A percentile compares a stretch with the other conserved stretches of the same genome.
phyloP scores from a whole-genome alignment of 2,329 filamentous ascomycete species.

The Simplicillium aogashimaense region DNA sequence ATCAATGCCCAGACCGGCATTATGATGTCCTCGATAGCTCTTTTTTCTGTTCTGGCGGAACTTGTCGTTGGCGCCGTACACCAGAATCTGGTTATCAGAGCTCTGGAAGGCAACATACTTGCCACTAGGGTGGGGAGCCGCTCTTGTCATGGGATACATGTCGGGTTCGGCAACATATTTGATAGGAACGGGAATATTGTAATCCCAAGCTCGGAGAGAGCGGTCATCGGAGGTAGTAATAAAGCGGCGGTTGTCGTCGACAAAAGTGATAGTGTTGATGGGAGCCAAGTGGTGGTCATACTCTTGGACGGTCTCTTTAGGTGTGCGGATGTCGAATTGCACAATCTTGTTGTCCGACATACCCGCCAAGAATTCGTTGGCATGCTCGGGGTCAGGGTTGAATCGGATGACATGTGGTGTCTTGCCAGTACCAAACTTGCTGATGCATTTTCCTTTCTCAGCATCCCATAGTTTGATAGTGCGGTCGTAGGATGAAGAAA shows the following conservation, averaged over 20 bases:
- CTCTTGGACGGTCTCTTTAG: constrained; percentile 78
- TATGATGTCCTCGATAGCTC: constrained; percentile 91
- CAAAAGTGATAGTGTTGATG: constrained; percentile 95
- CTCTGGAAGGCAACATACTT: constrained; percentile 94
- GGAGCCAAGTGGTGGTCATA: constrained; percentile 98
- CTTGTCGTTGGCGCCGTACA: constrained; percentile 89
- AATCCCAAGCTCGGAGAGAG: constrained; percentile 93
- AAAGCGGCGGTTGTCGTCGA: constrained; percentile 88
- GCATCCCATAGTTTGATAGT: constrained; percentile 98
- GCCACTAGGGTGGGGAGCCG: constrained; percentile 73
- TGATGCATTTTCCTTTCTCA: constrained; percentile 81
- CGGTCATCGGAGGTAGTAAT: constrained; percentile 98
- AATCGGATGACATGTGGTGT: constrained; percentile 92
- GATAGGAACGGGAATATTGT: constrained; percentile 95
- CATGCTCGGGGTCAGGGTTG: constrained; percentile 68
- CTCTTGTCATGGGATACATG: constrained; percentile 92
- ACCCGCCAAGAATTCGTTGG: constrained; percentile 86
- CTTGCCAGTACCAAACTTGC: constrained; percentile 85
- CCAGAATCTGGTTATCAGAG: constrained; percentile 92
- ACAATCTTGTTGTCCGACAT: constrained; percentile 99
- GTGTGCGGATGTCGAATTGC: constrained; percentile 80
- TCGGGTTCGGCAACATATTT: constrained; percentile 96
- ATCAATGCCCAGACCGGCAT: constrained; percentile 86
- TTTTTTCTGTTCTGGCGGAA: constrained; percentile 98
- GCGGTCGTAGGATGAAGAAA: constrained; percentile 87